These are phyloP conservation scores for Populus alba DNA, from an alignment of 345 rosid species.

Conservation along the genomic window DNA sequence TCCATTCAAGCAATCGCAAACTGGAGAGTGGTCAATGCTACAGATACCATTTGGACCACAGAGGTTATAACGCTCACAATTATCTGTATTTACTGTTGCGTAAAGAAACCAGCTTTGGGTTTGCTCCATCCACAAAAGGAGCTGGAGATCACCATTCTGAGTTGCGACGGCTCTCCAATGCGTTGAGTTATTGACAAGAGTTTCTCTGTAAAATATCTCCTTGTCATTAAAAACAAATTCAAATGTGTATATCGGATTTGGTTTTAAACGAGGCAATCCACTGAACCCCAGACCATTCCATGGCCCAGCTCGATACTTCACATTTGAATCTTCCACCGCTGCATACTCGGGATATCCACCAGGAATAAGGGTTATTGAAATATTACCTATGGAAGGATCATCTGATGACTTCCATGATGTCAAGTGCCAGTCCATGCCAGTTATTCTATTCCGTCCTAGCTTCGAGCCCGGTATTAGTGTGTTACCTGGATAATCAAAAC, in stretches of 20 bases:
- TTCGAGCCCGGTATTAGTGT: neutral
- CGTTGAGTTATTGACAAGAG: neutral
- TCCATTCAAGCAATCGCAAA: neutral
- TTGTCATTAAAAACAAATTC: neutral
- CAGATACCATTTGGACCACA: no score
- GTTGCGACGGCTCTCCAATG: neutral
- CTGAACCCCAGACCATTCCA: constrained; percentile 33
- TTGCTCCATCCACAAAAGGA: neutral
- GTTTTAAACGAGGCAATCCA: constrained; percentile 1
- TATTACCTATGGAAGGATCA: constrained; percentile 38
- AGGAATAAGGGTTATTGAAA: neutral
- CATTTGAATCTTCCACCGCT: neutral
- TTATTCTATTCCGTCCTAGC: neutral
- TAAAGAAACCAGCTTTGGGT: neutral
- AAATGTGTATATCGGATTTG: neutral
- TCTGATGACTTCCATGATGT: constrained; percentile 37
- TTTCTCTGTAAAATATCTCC: neutral
- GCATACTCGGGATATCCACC: constrained; percentile 28
- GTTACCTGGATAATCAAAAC: neutral
- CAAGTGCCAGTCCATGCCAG: neutral
- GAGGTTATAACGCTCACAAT: no score
- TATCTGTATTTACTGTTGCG: no score
- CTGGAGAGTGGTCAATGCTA: no score
- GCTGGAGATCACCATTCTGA: neutral
- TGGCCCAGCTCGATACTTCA: constrained; percentile 24